Base-by-base conservation (phyloP, 2,329 filamentous ascomycete genomes). In the Hysterium pulicare region DNA sequence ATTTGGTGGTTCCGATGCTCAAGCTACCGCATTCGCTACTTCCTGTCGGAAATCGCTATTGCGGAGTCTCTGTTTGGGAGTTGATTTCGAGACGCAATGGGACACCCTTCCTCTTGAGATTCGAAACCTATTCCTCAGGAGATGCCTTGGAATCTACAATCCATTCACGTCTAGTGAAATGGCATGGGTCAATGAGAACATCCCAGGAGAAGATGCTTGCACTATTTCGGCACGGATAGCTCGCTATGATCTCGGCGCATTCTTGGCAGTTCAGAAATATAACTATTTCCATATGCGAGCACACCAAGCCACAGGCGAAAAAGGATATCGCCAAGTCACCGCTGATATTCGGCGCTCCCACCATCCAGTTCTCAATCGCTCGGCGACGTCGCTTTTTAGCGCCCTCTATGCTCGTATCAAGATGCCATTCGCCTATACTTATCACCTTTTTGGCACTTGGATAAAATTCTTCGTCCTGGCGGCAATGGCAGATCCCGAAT, bases 11-110 rank as follows among this genome's bases (percentile, higher is more conserved):
- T 40, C 44, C 1, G 56, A 52, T 6, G 11, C 49, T 4, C 41
- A 59, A 23, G 47, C 54, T 1, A 33, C 41, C 3, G 47, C 42
- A 2, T 64, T 62, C 24, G 56, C 61, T 21, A 45, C 17, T 4
- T 41, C 45, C 2, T 57, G 67, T 31, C 70, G 69, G 38, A 70
- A 64, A 52, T 70, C 76, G n/a, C 55, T 75, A 1, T 56, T 79
- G 11, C 63, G 67, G 15, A 67, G 72, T 41, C 57, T 76, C 4
- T 75, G 72, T 37, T 56, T 79, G 19, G 74, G 74, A 0, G 68
- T 75, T 22, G 67, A 77, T 31, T 67, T 66, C 36, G 74, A 79
- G 40, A 67, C 66, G 8, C 64, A 75, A 22, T 79, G 76, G 76
- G 75, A 79, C 28, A 59, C 53, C 19, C 57, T 79, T 9, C 73